phyloP scores from a whole-genome alignment of 345 rosid species.

The Isatis tinctoria region DNA sequence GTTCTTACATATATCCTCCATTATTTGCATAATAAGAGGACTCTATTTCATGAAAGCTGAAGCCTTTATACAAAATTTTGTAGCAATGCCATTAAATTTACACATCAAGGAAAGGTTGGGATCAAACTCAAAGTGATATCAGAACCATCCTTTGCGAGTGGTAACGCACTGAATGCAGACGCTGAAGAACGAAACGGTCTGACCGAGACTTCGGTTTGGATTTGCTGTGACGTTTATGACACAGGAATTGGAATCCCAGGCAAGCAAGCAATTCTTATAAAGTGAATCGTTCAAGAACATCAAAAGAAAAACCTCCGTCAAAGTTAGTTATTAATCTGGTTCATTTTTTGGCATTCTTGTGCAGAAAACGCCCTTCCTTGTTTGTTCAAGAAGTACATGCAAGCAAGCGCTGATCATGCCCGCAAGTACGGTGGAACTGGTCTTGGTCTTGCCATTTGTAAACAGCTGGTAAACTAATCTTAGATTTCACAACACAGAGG shows the following conservation, averaged over 20 bases:
- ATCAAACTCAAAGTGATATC: conserved; percentile 66
- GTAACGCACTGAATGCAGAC: conserved; percentile 31
- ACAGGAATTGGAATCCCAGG: conserved; percentile 99
- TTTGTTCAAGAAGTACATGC: conserved; percentile 87
- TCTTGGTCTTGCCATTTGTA: conserved; percentile 94
- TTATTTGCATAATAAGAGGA: not conserved
- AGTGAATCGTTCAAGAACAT: not conserved
- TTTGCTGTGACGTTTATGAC: conserved; percentile 84
- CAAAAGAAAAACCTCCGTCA: too few relatives aligned
- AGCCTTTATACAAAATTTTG: not conserved
- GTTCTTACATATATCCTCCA: conserved; percentile 33
- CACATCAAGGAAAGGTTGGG: conserved; percentile 90
- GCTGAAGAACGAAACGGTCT: conserved; percentile 34
- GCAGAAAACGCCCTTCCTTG: conserved; percentile 89
- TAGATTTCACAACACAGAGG: not conserved
- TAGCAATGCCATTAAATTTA: conserved; percentile 96
- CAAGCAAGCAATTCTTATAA: conserved; percentile 13
- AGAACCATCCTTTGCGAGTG: conserved; percentile 53
- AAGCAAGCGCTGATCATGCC: conserved; percentile 91
- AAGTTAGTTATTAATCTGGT: not conserved
- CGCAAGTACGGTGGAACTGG: conserved; percentile 99
- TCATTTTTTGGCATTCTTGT: conserved; percentile 8
- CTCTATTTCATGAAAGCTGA: not conserved
- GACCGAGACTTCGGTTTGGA: conserved; percentile 68
- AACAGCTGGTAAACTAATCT: conserved; percentile 63